Evolutionary conservation across 2,329 filamentous ascomycete genomes (phyloP).

Genomic region (Grosmannia serpens): DNA sequence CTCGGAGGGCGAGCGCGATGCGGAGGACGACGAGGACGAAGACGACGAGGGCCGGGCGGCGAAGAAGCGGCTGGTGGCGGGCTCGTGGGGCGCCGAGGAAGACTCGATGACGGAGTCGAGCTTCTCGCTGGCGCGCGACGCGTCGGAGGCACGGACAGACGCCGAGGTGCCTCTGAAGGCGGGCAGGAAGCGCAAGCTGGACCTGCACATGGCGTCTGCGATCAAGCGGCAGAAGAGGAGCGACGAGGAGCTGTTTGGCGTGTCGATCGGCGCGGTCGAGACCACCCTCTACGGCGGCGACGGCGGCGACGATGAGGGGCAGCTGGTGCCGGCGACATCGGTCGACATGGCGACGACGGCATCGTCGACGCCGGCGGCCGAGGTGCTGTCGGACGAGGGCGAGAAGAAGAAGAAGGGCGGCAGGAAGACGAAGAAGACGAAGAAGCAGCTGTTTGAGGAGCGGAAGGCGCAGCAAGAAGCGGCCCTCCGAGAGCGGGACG

Average conservation of each 20-base stretch:
- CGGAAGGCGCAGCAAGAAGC: conserved; percentile 42
- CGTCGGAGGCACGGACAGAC: neutral
- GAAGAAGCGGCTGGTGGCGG: conserved; percentile 43
- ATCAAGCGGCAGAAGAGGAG: conserved; percentile 71
- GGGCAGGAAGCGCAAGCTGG: conserved; percentile 63
- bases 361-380: conserved; percentile 41
- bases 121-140: conserved; percentile 30
- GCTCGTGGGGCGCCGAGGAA: conserved; percentile 40
- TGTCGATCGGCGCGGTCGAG: conserved; percentile 44
- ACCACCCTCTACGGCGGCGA: conserved; percentile 26
- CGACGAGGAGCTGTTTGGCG: conserved; percentile 66
- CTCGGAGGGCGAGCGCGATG: conserved; percentile 2
- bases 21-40: conserved; percentile 23
- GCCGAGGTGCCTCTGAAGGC: conserved; percentile 23
- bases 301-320: neutral
- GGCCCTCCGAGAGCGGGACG: conserved; percentile 35
- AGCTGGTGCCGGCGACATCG: conserved; percentile 24
- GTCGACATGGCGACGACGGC: conserved; percentile 33
- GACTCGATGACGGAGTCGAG: conserved; percentile 64
- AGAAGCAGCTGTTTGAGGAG: conserved; percentile 65
- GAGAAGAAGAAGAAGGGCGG: conserved; percentile 42
- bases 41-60: conserved; percentile 46
- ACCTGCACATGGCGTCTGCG: conserved; percentile 54
- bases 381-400: conserved; percentile 19
- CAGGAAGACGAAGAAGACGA: conserved; percentile 68